Conservation (phyloP, 306 rosid genomes). For the Aeschynomene evenia region DNA sequence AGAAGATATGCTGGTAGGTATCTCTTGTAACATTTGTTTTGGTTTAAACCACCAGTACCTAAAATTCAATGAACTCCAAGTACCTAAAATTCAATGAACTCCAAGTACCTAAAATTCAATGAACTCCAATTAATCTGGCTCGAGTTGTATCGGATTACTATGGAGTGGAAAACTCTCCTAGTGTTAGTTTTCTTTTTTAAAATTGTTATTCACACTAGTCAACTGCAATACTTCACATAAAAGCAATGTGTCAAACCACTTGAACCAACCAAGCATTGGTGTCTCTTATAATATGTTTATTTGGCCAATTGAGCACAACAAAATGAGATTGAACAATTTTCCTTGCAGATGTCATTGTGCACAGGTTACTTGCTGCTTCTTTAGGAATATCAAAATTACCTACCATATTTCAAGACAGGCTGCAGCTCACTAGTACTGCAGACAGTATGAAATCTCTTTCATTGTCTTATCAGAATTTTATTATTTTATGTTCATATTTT, state of each 20-base stretch:
- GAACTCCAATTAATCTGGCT: no score
- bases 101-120: no score
- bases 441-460: constrained; percentile 69
- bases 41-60: no score
- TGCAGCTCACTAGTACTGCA: constrained; percentile 69
- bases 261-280: no score
- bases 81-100: no score
- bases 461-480: constrained; percentile 1
- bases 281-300: constrained; percentile 2
- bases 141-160: no score
- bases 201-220: no score
- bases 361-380: constrained; percentile 94
- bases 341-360: constrained; percentile 83
- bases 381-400: constrained; percentile 80
- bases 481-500: constrained; percentile 6
- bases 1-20: constrained; percentile 91
- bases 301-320: constrained; percentile 22
- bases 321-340: constrained; percentile 27
- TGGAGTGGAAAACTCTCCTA: no score
- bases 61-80: no score
- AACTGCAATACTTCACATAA: no score
- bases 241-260: no score
- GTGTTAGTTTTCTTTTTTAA: no score
- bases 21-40: background rate
- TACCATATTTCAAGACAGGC: constrained; percentile 68